These are phyloP conservation scores for Teratosphaeria viscida DNA, from an alignment of 2,329 filamentous ascomycete genomes.

Conservation along the genomic window DNA sequence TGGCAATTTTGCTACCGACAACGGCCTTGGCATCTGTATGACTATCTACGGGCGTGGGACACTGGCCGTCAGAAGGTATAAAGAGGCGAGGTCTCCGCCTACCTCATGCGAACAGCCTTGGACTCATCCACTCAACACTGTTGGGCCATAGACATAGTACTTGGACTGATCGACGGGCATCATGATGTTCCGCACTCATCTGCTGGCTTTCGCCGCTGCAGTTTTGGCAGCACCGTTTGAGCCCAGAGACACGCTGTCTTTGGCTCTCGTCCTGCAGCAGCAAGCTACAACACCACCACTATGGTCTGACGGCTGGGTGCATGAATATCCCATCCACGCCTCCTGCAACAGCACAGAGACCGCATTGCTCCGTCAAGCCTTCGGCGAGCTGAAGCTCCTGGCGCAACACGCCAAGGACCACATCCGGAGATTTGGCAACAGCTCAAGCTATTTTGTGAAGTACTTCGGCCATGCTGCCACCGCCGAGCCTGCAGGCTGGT, in stretches of 20 bases:
- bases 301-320: background rate
- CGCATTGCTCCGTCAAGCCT: constrained; percentile 44
- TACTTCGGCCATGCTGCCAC: constrained; percentile 56
- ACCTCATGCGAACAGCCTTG: background rate
- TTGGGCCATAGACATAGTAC: background rate
- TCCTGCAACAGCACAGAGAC: constrained; percentile 56
- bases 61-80: background rate
- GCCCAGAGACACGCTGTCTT: background rate
- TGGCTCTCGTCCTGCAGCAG: background rate
- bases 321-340: constrained; percentile 45
- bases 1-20: background rate
- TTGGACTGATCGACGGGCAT: background rate
- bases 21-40: background rate
- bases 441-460: constrained; percentile 50
- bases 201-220: background rate
- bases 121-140: background rate
- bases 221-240: background rate
- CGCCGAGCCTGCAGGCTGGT: constrained; percentile 51
- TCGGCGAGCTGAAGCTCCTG: constrained; percentile 49
- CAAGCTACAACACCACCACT: background rate
- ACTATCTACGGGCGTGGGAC: background rate
- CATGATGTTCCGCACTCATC: background rate
- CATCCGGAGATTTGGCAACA: constrained; percentile 46
- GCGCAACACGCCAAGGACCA: constrained; percentile 54
- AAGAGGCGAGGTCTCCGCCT: background rate